Conservation (phyloP, 2,329 filamentous ascomycete genomes). For the Cytospora piceae region DNA sequence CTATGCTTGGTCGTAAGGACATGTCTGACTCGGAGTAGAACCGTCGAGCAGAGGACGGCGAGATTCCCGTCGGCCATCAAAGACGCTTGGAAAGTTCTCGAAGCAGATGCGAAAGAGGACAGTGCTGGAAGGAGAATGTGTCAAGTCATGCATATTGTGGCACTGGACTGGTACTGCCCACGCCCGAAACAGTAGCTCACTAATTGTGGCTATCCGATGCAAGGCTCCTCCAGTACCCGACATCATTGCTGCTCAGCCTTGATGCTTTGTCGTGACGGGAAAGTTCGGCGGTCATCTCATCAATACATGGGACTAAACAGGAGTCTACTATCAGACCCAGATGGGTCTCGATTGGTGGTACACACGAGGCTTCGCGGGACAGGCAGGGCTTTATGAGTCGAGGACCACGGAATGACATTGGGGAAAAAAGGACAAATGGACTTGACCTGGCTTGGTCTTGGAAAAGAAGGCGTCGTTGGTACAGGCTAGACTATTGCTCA, state of each 20-base stretch:
- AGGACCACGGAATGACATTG: not conserved
- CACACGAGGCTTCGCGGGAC: not conserved
- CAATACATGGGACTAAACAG: not conserved
- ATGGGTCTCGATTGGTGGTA: not conserved
- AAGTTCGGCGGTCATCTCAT: not conserved
- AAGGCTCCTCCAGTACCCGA: not conserved
- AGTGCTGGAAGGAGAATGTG: not conserved
- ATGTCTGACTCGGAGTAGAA: conserved; percentile 40
- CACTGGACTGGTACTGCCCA: not conserved
- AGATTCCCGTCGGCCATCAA: not conserved
- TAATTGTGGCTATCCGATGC: not conserved
- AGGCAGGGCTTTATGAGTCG: not conserved
- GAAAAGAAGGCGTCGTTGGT: not conserved
- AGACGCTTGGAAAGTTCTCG: not conserved
- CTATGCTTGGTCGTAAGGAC: conserved; percentile 40
- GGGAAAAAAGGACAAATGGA: not conserved
- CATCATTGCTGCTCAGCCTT: not conserved
- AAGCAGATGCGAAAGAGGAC: not conserved
- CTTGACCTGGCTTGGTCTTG: not conserved
- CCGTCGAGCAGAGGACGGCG: not conserved
- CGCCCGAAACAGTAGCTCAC: not conserved
- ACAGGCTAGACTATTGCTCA: not conserved
- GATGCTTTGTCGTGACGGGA: not conserved
- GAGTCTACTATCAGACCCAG: not conserved
- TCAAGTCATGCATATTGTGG: not conserved